Conservation (phyloP, 257 asterid species). For the Solanum piurae region DNA sequence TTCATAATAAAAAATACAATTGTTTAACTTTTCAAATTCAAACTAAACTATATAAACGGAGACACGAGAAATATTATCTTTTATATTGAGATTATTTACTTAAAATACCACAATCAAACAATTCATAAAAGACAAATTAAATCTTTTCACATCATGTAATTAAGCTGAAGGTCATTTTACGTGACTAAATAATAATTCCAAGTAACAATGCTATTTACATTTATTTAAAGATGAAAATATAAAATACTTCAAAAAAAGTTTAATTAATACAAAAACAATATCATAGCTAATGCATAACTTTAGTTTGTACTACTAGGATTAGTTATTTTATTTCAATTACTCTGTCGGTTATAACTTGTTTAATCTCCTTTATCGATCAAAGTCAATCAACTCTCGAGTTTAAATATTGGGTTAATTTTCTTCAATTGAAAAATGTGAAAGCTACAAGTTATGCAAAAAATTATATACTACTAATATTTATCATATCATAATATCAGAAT, state of each 20-base stretch:
- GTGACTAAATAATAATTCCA: background rate
- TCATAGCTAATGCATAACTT: background rate
- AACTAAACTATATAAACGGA: background rate
- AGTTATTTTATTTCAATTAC: background rate
- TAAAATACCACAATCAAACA: background rate
- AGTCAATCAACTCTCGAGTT: background rate
- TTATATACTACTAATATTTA: background rate
- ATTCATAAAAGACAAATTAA: background rate
- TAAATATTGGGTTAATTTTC: background rate
- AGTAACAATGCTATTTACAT: background rate
- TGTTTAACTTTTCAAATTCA: no score
- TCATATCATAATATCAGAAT: background rate
- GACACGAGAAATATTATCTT: background rate
- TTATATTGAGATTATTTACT: background rate
- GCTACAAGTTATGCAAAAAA: background rate
- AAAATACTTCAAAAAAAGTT: background rate
- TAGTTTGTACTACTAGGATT: background rate
- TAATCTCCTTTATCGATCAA: background rate
- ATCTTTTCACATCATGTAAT: background rate
- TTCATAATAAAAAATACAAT: background rate
- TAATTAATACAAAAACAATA: background rate
- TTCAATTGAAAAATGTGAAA: background rate
- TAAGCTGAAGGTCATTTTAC: background rate
- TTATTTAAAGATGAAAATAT: background rate
- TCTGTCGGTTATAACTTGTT: background rate